A percentile compares a stretch with the other conserved stretches of the same genome.
phyloP scores from a whole-genome alignment of 495 filamentous ascomycete species.

The Penicillium subrubescens region DNA sequence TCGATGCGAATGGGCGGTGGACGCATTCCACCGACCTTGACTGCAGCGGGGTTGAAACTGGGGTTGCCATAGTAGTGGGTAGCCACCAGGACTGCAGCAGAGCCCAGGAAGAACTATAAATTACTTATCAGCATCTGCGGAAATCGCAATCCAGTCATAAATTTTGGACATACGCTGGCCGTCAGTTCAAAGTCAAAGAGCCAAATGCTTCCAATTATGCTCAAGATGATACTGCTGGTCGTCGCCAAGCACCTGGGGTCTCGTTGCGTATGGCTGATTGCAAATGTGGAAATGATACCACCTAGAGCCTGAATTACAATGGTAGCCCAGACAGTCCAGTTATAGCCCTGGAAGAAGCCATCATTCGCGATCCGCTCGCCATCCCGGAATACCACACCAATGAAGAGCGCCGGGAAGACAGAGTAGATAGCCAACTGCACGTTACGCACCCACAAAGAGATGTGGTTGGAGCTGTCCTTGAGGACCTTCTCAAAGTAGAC shows the following conservation, averaged over 20 bases:
- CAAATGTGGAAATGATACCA: constrained; percentile 80
- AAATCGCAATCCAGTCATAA: neutral
- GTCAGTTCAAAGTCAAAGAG: constrained; percentile 82
- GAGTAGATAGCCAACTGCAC: constrained; percentile 93
- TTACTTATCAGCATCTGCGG: constrained; percentile 23
- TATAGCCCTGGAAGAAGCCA: constrained; percentile 94
- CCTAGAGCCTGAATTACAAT: constrained; percentile 81
- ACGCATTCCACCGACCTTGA: constrained; percentile 48
- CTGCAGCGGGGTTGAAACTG: constrained; percentile 35
- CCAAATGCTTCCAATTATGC: constrained; percentile 78
- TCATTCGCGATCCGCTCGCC: constrained; percentile 78
- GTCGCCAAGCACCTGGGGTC: constrained; percentile 87
- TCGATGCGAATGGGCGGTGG: constrained; percentile 77
- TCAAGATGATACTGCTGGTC: constrained; percentile 84
- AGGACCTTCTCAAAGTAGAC: constrained; percentile 96
- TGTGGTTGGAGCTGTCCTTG: constrained; percentile 70
- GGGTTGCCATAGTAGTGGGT: constrained; percentile 80
- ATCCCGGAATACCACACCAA: constrained; percentile 85
- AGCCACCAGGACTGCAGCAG: constrained; percentile 71
- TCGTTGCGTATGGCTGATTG: constrained; percentile 71
- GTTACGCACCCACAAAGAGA: constrained; percentile 89
- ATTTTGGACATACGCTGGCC: constrained; percentile 58
- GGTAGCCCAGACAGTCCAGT: constrained; percentile 84
- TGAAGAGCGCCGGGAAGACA: constrained; percentile 79
- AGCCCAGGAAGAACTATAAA: constrained; percentile 79